phyloP scores from a whole-genome alignment of 768 basidiomycete genomes.

The Boletus barrowsii region DNA sequence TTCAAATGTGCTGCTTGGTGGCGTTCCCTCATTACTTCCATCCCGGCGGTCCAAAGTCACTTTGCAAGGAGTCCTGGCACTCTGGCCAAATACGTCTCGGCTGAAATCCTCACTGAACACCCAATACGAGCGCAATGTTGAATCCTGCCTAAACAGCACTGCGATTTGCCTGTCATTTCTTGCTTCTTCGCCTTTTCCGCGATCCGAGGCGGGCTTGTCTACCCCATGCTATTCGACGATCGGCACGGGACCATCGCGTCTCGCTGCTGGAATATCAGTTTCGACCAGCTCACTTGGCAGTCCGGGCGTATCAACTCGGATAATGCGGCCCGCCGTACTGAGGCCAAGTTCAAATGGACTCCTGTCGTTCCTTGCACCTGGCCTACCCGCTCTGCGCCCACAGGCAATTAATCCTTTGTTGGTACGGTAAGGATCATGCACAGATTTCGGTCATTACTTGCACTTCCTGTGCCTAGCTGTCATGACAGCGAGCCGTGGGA shows the following conservation, averaged over 20 bases:
- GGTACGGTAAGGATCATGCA: background rate
- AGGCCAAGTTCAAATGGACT: background rate
- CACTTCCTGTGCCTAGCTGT: slow-evolving; percentile 2
- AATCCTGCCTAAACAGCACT: background rate
- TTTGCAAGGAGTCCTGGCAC: background rate
- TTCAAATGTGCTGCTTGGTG: background rate
- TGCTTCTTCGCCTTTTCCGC: background rate
- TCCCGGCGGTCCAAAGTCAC: slow-evolving; percentile 1
- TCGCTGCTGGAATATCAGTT: background rate
- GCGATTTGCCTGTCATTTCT: background rate
- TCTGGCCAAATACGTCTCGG: too few species aligned
- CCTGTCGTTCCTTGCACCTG: background rate
- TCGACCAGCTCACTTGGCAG: background rate
- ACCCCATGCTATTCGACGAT: too few species aligned
- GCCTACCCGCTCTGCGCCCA: background rate
- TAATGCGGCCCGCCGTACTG: slow-evolving; percentile 1
- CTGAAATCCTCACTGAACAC: too few species aligned
- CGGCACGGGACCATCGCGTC: background rate
- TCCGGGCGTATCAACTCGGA: background rate
- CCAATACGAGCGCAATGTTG: too few species aligned
- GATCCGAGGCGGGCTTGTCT: background rate
- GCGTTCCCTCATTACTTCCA: slow-evolving; percentile 6
- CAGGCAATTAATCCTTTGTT: slow-evolving; percentile 4
- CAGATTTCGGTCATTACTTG: background rate
- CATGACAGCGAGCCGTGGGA: slow-evolving; percentile 3